phyloP scores from a whole-genome alignment of 345 rosid genomes.

The Nephelium lappaceum region DNA sequence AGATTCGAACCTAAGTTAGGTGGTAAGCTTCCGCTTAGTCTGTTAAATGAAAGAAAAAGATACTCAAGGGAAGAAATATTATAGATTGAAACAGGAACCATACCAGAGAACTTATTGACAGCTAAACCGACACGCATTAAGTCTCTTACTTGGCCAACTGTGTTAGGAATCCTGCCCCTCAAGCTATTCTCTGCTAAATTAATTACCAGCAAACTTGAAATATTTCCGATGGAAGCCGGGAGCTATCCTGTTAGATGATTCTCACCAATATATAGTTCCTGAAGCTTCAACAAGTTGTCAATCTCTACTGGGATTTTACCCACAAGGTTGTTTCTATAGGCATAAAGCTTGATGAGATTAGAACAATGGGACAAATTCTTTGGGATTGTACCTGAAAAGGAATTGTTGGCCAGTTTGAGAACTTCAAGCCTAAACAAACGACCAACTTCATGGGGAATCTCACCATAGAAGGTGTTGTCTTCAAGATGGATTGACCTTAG shows the following conservation, averaged over 20 bases:
- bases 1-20: too few relatives aligned
- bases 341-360: background rate
- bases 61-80: too few relatives aligned
- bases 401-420: background rate
- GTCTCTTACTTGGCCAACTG: too few relatives aligned
- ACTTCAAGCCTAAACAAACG: background rate
- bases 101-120: too few relatives aligned
- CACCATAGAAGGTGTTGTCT: conserved; percentile 4
- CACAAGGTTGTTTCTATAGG: background rate
- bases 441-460: conserved; percentile 24
- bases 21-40: too few relatives aligned
- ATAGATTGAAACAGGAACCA: too few relatives aligned
- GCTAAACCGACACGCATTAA: too few relatives aligned
- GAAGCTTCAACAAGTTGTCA: conserved; percentile 2
- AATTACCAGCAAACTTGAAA: conserved; percentile 2
- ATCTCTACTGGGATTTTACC: conserved; percentile 13
- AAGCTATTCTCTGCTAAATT: conserved; percentile 1
- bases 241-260: too few relatives aligned
- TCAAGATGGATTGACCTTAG: background rate
- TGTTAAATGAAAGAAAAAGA: too few relatives aligned
- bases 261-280: background rate
- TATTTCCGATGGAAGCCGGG: conserved; percentile 20
- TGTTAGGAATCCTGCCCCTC: conserved; percentile 25
- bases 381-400: conserved; percentile 6
- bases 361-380: background rate